These are phyloP conservation scores for Suillus subaureus DNA, from an alignment of 768 basidiomycete genomes.

Conservation along the genomic window DNA sequence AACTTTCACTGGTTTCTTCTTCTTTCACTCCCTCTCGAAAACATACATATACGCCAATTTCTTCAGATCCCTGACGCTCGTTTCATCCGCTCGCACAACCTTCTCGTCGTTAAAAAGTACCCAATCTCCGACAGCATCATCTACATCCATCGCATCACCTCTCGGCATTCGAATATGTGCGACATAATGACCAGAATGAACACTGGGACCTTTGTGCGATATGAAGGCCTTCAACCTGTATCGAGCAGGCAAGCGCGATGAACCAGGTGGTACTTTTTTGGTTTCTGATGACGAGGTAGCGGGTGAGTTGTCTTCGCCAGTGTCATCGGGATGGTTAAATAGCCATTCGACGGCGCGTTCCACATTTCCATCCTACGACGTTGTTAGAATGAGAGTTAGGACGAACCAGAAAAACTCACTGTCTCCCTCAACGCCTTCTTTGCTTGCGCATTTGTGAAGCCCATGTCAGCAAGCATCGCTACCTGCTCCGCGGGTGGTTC, in stretches of 20 bases:
- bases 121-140: conserved; percentile 55
- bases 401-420: conserved; percentile 44
- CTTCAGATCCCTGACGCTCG: conserved; percentile 82
- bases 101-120: conserved; percentile 97
- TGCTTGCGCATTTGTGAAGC: conserved; percentile 83
- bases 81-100: conserved; percentile 84
- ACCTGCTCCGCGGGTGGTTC: conserved; percentile 77
- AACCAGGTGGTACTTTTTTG: conserved; percentile 46
- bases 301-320: conserved; percentile 55
- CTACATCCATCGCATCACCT: conserved; percentile 31
- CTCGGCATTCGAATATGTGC: conserved; percentile 60
- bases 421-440: conserved; percentile 86
- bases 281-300: conserved; percentile 25
- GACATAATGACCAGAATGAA: conserved; percentile 94
- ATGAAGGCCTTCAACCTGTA: conserved; percentile 92
- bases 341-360: conserved; percentile 96
- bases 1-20: background rate
- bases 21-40: conserved; percentile 56
- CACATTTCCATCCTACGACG: conserved; percentile 59
- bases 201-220: conserved; percentile 95
- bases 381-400: background rate
- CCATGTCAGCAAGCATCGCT: conserved; percentile 83
- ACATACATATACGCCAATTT: conserved; percentile 92
- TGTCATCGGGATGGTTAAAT: conserved; percentile 90
- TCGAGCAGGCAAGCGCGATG: conserved; percentile 63